These are phyloP conservation scores for Cryphonectria japonica DNA, from an alignment of 2,329 filamentous ascomycete species.

Conservation along the genomic window DNA sequence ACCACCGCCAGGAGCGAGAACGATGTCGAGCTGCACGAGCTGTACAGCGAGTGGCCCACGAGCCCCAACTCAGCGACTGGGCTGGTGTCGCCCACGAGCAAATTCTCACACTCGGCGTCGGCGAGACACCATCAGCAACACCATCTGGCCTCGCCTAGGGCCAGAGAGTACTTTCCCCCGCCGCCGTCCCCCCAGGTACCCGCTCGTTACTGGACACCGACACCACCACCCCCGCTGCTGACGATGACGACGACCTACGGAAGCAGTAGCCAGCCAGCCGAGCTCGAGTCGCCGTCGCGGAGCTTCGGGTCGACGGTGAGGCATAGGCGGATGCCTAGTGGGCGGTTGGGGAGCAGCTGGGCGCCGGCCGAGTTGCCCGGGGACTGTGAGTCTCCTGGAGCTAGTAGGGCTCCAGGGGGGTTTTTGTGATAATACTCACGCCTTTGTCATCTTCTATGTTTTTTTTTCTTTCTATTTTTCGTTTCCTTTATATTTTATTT, in stretches of 20 bases:
- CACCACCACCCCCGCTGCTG: conserved; percentile 18
- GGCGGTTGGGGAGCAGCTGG: conserved; percentile 6
- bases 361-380: conserved; percentile 12
- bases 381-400: neutral
- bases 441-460: neutral
- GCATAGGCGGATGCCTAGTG: conserved; percentile 9
- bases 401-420: no score
- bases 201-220: conserved; percentile 2
- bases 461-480: neutral
- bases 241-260: conserved; percentile 9
- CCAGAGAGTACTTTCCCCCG: conserved; percentile 10
- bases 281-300: conserved; percentile 25
- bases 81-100: conserved; percentile 1
- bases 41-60: neutral
- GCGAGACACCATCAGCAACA: neutral
- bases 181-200: conserved; percentile 11
- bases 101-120: neutral
- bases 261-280: conserved; percentile 20
- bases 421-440: neutral
- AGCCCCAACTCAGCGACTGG: conserved; percentile 15
- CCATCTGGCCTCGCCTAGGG: neutral
- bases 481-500: neutral
- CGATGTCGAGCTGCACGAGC: conserved; percentile 11
- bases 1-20: conserved; percentile 12
- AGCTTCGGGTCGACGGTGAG: neutral